Conservation (phyloP, 1,284 basidiomycete species). For the Mycosarcoma mackinlayi region DNA sequence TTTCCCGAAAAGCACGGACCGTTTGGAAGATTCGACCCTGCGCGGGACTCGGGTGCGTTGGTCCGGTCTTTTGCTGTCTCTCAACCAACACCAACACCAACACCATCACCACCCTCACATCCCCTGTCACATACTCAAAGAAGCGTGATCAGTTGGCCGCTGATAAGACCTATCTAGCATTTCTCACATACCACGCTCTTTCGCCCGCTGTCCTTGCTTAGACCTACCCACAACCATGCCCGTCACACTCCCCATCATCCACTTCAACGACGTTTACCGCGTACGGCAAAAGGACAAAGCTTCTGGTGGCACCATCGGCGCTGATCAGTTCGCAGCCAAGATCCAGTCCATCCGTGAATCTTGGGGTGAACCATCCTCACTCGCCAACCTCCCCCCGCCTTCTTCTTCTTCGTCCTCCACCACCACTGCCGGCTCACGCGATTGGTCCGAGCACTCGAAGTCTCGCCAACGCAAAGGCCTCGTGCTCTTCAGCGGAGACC, state of each 20-base stretch:
- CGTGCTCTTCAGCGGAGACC: slow-evolving; percentile 85
- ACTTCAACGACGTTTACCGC: slow-evolving; percentile 63
- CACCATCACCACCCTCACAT: neutral
- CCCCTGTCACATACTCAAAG: neutral
- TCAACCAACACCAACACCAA: neutral
- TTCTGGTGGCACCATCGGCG: slow-evolving; percentile 51
- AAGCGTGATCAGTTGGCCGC: too few relatives aligned
- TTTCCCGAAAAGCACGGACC: slow-evolving; percentile 22
- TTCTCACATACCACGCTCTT: too few relatives aligned
- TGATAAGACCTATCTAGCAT: too few relatives aligned
- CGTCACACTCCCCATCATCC: slow-evolving; percentile 53
- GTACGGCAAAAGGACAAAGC: slow-evolving; percentile 50
- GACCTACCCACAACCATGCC: slow-evolving; percentile 19
- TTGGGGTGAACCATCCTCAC: slow-evolving; percentile 49
- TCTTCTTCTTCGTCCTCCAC: slow-evolving; percentile 6
- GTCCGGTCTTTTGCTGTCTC: neutral
- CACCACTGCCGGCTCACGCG: slow-evolving; percentile 11
- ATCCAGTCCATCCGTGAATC: slow-evolving; percentile 48
- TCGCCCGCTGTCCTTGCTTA: too few relatives aligned
- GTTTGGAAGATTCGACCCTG: neutral
- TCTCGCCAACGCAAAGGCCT: slow-evolving; percentile 72
- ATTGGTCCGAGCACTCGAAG: slow-evolving; percentile 26
- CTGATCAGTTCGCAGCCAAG: slow-evolving; percentile 71
- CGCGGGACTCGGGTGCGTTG: neutral
- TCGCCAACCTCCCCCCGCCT: slow-evolving; percentile 29